Base-by-base conservation (phyloP, 1,139 yeast species). In the Candida gigantensis region DNA sequence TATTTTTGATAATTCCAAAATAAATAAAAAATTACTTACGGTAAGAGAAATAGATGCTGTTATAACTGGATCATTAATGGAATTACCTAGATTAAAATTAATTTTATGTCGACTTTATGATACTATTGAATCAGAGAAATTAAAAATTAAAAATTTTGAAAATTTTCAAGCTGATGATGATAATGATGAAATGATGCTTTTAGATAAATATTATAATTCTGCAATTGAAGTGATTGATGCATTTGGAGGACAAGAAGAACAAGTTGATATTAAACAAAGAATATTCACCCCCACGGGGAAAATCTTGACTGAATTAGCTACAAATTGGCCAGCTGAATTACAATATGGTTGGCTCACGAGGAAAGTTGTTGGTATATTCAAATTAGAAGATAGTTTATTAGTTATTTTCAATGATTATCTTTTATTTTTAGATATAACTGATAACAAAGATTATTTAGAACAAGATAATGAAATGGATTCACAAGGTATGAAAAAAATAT, bases 281-380 rank as follows among this genome's bases (percentile, higher is more conserved):
- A 79, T 88, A 0, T 87, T 89, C 54, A 89, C 97, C 0, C 96
- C 97, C 1, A 83, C 96, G 0, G 97, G 97, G 0, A 88, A 87
- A 55, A 74, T 90, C 2, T 63, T 90, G 30, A 83, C 95, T 0
- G 96, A 88, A 51, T 58, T 89, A 17, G 95, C 96, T 5, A 70
- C 77, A 7, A 79, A 79, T 15, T 90, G 97, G 97, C 97, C 97
- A 0, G 64, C 78, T 0, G 90, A 84, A 49, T 68, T 90, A 18
- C 95, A 87, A 48, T 83, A 82, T 52, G 96, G 95, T 17, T 89
- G 97, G 97, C 58, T 88, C 16, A 74, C 83, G 20, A 72, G 97
- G 41, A 75, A 94, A 44, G 92, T 90, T 3, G 89, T 90, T 13
- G 85, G 94, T 0, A 82, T 89, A 1, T 84, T 79, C 57, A 96